Conservation (phyloP, 2,329 filamentous ascomycete genomes). For the Penicillium sumatraense region DNA sequence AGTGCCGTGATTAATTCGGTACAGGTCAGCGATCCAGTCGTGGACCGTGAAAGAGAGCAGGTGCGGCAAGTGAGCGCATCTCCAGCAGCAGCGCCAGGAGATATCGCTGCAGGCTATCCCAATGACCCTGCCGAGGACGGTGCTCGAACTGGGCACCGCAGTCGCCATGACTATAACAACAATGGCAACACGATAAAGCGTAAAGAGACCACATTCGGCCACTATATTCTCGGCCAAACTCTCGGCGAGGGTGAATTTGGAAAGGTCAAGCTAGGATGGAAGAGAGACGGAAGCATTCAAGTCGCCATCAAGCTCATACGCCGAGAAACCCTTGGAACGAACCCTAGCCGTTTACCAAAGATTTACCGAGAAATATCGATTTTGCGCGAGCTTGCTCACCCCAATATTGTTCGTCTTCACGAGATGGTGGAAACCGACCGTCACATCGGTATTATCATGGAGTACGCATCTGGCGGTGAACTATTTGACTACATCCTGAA, state of each 20-base stretch:
- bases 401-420: slow-evolving; percentile 94
- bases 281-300: slow-evolving; percentile 88
- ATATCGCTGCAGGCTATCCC: slow-evolving; percentile 52
- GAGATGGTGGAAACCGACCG: slow-evolving; percentile 98
- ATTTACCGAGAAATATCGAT: slow-evolving; percentile 98
- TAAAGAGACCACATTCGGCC: slow-evolving; percentile 88
- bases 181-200: slow-evolving; percentile 62
- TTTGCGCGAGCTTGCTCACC: slow-evolving; percentile 82
- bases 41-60: slow-evolving; percentile 72
- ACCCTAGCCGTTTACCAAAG: slow-evolving; percentile 88
- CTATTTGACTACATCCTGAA: slow-evolving; percentile 98
- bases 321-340: slow-evolving; percentile 84
- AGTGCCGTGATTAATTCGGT: slow-evolving; percentile 80
- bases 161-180: slow-evolving; percentile 64
- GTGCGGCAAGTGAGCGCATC: slow-evolving; percentile 69
- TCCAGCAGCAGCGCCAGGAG: slow-evolving; percentile 47
- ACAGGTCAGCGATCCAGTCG: slow-evolving; percentile 74
- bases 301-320: slow-evolving; percentile 98
- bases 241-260: slow-evolving; percentile 98
- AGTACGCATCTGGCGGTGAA: slow-evolving; percentile 96
- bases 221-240: slow-evolving; percentile 94
- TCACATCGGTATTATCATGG: slow-evolving; percentile 96
- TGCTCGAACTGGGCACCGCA: slow-evolving; percentile 40
- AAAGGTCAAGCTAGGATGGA: slow-evolving; percentile 98
- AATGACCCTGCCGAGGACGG: slow-evolving; percentile 56